Conservation (phyloP, 2,329 filamentous ascomycete genomes). For the Pseudogymnoascus sp. region DNA sequence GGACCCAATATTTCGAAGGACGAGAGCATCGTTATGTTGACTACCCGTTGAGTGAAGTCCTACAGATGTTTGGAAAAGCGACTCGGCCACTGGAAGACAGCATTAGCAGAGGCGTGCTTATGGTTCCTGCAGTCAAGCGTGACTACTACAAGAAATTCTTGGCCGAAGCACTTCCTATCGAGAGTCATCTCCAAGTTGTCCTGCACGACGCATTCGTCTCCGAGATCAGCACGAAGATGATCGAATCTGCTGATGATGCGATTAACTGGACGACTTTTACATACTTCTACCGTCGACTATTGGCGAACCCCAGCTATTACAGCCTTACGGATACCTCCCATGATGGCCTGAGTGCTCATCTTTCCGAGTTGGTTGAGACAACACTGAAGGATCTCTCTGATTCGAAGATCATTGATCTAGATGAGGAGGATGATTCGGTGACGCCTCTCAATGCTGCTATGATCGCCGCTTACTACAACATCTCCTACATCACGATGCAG, state of each 20-base stretch:
- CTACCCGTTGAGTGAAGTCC: conserved; percentile 84
- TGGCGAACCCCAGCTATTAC: conserved; percentile 96
- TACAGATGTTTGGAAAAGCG: conserved; percentile 97
- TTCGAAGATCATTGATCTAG: conserved; percentile 90
- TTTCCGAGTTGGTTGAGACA: conserved; percentile 90
- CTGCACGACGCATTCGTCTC: conserved; percentile 94
- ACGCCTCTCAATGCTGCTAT: conserved; percentile 90
- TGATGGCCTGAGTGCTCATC: conserved; percentile 84
- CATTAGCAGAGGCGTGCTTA: conserved; percentile 81
- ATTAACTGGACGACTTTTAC: conserved; percentile 99
- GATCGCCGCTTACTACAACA: conserved; percentile 99
- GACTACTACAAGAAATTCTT: conserved; percentile 99
- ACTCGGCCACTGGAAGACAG: conserved; percentile 71
- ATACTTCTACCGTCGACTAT: conserved; percentile 90
- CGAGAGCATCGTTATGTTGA: conserved; percentile 95
- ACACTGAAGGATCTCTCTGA: conserved; percentile 85
- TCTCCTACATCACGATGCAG: conserved; percentile 98
- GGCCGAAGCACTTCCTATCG: conserved; percentile 89
- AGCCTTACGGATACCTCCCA: conserved; percentile 80
- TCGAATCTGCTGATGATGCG: conserved; percentile 90
- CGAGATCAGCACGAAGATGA: conserved; percentile 92
- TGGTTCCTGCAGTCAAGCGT: conserved; percentile 89
- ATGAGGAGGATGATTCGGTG: conserved; percentile 86
- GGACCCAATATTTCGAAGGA: conserved; percentile 94
- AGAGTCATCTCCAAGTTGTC: conserved; percentile 86